Evolutionary conservation across 495 filamentous ascomycete species (phyloP).

Genomic region (Tuber melanosporum): DNA sequence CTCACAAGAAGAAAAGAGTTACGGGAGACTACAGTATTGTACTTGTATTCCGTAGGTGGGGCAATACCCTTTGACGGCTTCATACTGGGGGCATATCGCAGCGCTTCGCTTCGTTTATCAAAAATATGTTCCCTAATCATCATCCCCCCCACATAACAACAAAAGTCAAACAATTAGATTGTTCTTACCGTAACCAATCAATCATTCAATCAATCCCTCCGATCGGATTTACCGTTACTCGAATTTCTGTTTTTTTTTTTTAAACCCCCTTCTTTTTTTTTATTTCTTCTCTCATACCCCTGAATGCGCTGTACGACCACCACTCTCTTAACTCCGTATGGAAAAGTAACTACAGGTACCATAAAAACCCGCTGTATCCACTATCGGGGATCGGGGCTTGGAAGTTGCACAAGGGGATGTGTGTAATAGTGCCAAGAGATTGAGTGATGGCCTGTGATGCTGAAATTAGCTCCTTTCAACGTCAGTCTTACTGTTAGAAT

Average conservation of each 20-base stretch:
- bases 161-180: neutral
- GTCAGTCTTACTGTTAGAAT: no score
- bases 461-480: no score
- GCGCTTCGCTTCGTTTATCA: neutral
- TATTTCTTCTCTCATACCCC: neutral
- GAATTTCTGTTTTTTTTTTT: neutral
- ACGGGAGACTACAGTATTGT: neutral
- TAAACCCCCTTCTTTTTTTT: neutral
- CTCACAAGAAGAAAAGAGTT: neutral
- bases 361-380: no score
- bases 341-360: neutral
- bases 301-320: conserved; percentile 1
- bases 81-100: neutral
- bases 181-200: neutral
- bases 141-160: neutral
- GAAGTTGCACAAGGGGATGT: no score
- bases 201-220: neutral
- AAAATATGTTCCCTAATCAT: neutral
- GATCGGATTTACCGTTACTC: neutral
- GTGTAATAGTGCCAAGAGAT: no score
- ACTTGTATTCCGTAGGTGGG: neutral
- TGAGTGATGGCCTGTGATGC: no score
- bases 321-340: neutral
- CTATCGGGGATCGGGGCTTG: no score
- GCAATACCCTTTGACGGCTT: neutral